phyloP scores from a whole-genome alignment of 177 flowering plant genomes.

The Telopea speciosissima region DNA sequence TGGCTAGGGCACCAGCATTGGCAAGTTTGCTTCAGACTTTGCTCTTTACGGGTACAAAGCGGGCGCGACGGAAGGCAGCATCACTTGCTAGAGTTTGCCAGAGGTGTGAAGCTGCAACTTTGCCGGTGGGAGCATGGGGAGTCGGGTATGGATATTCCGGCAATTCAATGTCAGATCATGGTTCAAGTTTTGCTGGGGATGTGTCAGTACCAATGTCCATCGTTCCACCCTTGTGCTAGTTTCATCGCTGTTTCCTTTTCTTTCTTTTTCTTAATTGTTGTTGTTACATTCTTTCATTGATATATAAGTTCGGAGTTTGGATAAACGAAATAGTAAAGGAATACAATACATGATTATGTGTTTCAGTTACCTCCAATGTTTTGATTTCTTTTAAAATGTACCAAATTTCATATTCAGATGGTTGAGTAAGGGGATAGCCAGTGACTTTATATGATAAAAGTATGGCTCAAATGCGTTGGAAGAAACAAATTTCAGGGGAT shows the following conservation, averaged over 20 bases:
- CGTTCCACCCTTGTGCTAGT: slow-evolving; percentile 23
- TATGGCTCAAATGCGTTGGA: neutral
- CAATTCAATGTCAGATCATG: slow-evolving; percentile 41
- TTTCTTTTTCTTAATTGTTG: slow-evolving; percentile 12
- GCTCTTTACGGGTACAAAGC: slow-evolving; percentile 70
- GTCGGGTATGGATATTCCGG: slow-evolving; percentile 45
- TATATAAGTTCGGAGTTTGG: slow-evolving; percentile 20
- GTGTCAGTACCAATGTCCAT: slow-evolving; percentile 56
- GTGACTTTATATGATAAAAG: neutral
- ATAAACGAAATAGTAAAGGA: slow-evolving; percentile 15
- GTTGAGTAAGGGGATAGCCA: neutral
- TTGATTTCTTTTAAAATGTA: neutral
- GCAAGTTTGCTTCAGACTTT: slow-evolving; percentile 62
- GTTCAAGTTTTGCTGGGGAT: slow-evolving; percentile 42
- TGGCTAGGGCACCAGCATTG: slow-evolving; percentile 63
- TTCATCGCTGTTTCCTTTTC: slow-evolving; percentile 16
- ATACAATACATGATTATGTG: slow-evolving; percentile 12
- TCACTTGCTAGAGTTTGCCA: slow-evolving; percentile 88
- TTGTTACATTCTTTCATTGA: slow-evolving; percentile 44
- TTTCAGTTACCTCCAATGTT: neutral
- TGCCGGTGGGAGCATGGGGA: slow-evolving; percentile 49
- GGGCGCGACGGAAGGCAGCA: slow-evolving; percentile 92
- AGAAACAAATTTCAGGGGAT: no score
- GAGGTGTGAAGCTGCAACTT: slow-evolving; percentile 50
- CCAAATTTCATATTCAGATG: neutral